A percentile compares a stretch with the other conserved stretches of the same genome.
Conservation (phyloP, 1,284 basidiomycete species). For the Trametes hirsuta region DNA sequence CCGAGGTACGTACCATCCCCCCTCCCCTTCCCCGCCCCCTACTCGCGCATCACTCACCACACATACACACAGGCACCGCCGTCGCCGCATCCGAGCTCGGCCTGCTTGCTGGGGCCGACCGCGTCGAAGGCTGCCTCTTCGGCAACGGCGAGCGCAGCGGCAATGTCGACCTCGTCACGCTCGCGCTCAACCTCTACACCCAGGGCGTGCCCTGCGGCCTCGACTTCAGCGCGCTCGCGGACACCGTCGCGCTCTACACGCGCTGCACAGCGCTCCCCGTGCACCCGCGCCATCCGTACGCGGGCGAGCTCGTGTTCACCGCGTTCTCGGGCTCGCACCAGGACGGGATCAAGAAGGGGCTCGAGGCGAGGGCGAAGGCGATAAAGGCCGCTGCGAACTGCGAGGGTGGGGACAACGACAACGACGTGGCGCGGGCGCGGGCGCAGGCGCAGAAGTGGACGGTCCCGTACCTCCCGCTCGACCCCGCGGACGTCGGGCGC, state of each 20-base stretch:
- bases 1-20: constrained; percentile 59
- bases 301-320: constrained; percentile 97
- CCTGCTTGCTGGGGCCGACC: constrained; percentile 90
- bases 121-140: constrained; percentile 97
- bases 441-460: constrained; percentile 57
- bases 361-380: too few relatives aligned
- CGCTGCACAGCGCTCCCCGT: constrained; percentile 96
- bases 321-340: constrained; percentile 99
- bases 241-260: constrained; percentile 89
- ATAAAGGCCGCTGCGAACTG: too few relatives aligned
- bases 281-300: constrained; percentile 95
- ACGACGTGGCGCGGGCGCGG: too few relatives aligned
- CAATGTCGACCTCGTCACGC: constrained; percentile 96
- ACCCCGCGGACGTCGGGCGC: constrained; percentile 93
- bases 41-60: not conserved
- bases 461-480: constrained; percentile 96
- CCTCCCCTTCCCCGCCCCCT: too few relatives aligned
- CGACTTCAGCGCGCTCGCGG: constrained; percentile 91
- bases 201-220: constrained; percentile 91
- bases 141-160: constrained; percentile 99
- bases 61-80: constrained; percentile 68
- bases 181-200: constrained; percentile 94
- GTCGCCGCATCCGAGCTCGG: constrained; percentile 95
- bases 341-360: constrained; percentile 96
- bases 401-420: too few relatives aligned